Evolutionary conservation across 192 early-diverging fungal genomes (phyloP).

Genomic region (Helicostylum pulchrum): DNA sequence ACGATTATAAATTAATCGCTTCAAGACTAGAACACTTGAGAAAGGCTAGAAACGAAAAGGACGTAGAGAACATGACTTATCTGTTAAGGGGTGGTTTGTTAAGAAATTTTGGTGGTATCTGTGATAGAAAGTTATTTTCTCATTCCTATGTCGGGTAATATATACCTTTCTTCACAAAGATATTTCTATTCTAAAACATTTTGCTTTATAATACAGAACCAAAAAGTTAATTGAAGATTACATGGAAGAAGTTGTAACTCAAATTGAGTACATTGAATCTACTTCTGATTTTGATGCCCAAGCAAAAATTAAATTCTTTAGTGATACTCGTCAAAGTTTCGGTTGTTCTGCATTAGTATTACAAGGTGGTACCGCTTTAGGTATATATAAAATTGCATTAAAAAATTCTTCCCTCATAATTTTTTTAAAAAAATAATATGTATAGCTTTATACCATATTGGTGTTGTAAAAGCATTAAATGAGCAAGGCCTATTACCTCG

Average conservation of each 20-base stretch:
- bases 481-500: slow-evolving; percentile 63
- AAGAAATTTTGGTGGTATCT: slow-evolving; percentile 71
- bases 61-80: slow-evolving; percentile 60
- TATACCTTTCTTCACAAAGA: neutral
- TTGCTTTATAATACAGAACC: slow-evolving; percentile 40
- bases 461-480: slow-evolving; percentile 71
- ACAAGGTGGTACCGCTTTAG: slow-evolving; percentile 69
- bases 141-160: slow-evolving; percentile 55
- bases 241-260: slow-evolving; percentile 60
- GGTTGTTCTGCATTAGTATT: slow-evolving; percentile 72
- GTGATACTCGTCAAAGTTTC: slow-evolving; percentile 72
- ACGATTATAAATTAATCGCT: slow-evolving; percentile 65
- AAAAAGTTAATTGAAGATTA: slow-evolving; percentile 78
- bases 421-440: no score
- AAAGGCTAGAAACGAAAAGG: slow-evolving; percentile 42
- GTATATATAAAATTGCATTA: slow-evolving; percentile 27
- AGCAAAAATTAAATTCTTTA: slow-evolving; percentile 65
- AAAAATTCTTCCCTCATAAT: neutral
- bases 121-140: slow-evolving; percentile 57
- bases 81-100: slow-evolving; percentile 57
- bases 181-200: neutral
- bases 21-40: slow-evolving; percentile 47
- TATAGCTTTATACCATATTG: slow-evolving; percentile 69
- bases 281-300: slow-evolving; percentile 40
- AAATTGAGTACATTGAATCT: slow-evolving; percentile 55